phyloP scores from a whole-genome alignment of 202 grass and related monocot genomes.

The Dendrocalamus latiflorus region DNA sequence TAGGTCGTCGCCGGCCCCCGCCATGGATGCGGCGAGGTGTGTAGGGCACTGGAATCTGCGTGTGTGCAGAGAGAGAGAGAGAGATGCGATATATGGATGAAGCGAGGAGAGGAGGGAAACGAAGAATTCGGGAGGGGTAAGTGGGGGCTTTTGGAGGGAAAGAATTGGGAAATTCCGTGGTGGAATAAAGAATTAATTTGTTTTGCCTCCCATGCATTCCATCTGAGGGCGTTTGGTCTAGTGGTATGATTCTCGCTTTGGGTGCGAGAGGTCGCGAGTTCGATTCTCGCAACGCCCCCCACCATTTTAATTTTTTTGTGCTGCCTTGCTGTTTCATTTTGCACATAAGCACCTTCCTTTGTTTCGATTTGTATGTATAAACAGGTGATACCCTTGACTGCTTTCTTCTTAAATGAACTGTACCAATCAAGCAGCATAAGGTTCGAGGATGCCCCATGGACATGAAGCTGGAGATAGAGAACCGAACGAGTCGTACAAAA shows the following conservation, averaged over 20 bases:
- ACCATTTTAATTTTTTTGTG: too few species aligned
- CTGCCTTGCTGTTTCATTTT: background rate
- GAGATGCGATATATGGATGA: too few species aligned
- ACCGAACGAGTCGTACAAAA: background rate
- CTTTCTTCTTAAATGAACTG: background rate
- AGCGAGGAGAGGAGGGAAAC: too few species aligned
- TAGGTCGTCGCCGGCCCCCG: too few species aligned
- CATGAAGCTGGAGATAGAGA: background rate
- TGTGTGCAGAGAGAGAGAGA: background rate
- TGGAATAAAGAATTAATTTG: too few species aligned
- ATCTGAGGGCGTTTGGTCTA: constrained; percentile 97
- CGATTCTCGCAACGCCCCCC: constrained; percentile 43
- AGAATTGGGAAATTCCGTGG: background rate
- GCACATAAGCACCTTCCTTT: background rate
- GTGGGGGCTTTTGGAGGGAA: too few species aligned
- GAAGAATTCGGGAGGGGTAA: background rate
- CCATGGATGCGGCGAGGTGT: background rate
- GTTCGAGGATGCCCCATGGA: background rate
- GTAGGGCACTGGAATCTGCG: background rate
- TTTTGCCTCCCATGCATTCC: too few species aligned
- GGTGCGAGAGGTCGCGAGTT: constrained; percentile 98
- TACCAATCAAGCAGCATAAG: background rate
- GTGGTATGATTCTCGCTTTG: constrained; percentile 99
- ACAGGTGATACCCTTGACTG: too few species aligned
- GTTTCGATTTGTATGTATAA: background rate